A percentile compares a stretch with the other conserved stretches of the same genome.
Evolutionary conservation across 2,329 filamentous ascomycete species (phyloP).

Genomic region (Tolypocladium sp.): DNA sequence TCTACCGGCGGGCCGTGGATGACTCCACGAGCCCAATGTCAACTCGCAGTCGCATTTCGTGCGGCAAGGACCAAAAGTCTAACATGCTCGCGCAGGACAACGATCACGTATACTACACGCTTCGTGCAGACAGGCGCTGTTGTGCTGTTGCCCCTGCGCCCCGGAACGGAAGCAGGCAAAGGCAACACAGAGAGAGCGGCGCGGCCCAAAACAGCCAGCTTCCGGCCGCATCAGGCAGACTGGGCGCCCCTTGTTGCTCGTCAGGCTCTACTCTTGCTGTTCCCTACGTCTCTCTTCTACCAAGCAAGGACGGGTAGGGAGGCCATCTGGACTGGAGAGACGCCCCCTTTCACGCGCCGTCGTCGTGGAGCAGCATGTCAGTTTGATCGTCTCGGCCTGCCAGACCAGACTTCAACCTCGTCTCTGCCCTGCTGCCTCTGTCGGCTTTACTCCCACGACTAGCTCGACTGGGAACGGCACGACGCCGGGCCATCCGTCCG

Average conservation of each 20-base stretch:
- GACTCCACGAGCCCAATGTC: background rate
- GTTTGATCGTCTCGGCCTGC: background rate
- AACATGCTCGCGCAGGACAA: background rate
- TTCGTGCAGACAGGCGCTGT: background rate
- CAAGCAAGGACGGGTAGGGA: background rate
- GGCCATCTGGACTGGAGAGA: background rate
- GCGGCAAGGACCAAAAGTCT: background rate
- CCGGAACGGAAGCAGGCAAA: background rate
- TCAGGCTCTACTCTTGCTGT: background rate
- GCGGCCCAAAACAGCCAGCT: background rate
- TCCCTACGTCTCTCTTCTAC: background rate
- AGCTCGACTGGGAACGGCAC: slow-evolving; percentile 24
- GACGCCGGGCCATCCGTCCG: slow-evolving; percentile 27
- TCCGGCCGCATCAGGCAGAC: background rate
- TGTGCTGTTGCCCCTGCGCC: background rate
- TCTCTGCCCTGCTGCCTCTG: background rate
- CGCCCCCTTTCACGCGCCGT: background rate
- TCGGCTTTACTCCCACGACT: background rate
- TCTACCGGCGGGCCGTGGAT: background rate
- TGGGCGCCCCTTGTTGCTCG: background rate
- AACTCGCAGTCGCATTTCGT: background rate
- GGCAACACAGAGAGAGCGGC: background rate
- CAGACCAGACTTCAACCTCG: background rate
- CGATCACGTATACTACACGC: background rate
- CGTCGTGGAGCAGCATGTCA: background rate